Evolutionary conservation across 1,284 basidiomycete genomes (phyloP).

Genomic region (Gastroboletus turbinatus): DNA sequence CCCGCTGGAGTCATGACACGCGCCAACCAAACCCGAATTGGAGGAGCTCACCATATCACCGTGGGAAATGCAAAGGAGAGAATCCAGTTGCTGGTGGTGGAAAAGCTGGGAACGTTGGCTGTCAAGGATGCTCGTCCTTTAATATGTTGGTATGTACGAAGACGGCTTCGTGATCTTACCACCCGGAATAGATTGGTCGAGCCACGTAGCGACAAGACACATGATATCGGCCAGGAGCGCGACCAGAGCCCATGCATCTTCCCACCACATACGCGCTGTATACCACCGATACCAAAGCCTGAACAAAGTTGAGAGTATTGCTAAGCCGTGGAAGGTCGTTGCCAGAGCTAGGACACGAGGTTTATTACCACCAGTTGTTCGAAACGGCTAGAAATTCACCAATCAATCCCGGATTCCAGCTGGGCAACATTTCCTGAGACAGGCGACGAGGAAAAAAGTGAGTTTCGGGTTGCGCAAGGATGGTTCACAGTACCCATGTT

Average conservation of each 20-base stretch:
- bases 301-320: slow-evolving; percentile 14
- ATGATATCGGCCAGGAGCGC: slow-evolving; percentile 7
- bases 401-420: neutral
- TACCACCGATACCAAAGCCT: slow-evolving; percentile 14
- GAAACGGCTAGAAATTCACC: neutral
- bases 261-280: slow-evolving; percentile 15
- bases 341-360: neutral
- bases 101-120: slow-evolving; percentile 1
- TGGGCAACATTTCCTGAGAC: neutral
- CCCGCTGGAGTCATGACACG: too few relatives aligned
- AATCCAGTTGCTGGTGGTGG: slow-evolving; percentile 8
- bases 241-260: slow-evolving; percentile 15
- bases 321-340: slow-evolving; percentile 11
- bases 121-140: neutral
- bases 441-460: neutral
- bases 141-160: neutral
- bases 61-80: slow-evolving; percentile 9
- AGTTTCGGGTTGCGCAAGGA: neutral
- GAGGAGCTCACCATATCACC: slow-evolving; percentile 13
- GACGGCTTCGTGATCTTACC: neutral
- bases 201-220: slow-evolving; percentile 1
- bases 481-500: neutral
- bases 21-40: neutral
- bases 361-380: neutral
- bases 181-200: slow-evolving; percentile 1